Base-by-base conservation (phyloP, 768 basidiomycete species). In the Podaxis mareebaensis region DNA sequence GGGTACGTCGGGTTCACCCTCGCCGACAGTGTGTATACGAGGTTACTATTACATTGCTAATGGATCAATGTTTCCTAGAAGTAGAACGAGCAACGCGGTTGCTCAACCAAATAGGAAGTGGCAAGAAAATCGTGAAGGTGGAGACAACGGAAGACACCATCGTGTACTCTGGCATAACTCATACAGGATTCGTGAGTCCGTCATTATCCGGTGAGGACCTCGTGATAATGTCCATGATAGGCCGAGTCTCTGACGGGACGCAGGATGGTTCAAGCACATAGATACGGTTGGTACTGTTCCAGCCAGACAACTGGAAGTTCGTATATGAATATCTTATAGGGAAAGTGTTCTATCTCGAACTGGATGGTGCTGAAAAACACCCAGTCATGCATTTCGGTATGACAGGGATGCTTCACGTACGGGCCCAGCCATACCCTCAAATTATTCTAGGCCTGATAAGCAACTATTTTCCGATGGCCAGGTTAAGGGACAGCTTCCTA, bases 341-440 rank as follows among this genome's bases (percentile, higher is more conserved):
- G 58, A 85, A 90, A 72, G 77, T 83, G n/a, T 87, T 89, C 64
- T 93, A 88, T 67, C 71, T 93, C 11, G 79, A 81, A 49, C 78
- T 93, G 2, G 81, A 84, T 33, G 89, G 89, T 6, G 64, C 75
- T 13, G 90, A 89, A 0, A 79, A 78, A 68, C 71, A 83, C 65
- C 91, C 91, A 3, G 87, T 92, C 2, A 74, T 92, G 53, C 91
- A 93, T 70, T 91, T 93, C 67, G 92, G 91, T 2, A 93, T 93
- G 92, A 92, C 91, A 1, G 91, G 91, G n/a, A 89, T 86, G 85
- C 77, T 93, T 38, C 87, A 89, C 76, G 88, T 65, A 62, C 3
- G 53, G 17, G 26, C 39, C n/a, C 13, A 85, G 57, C 44, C 33
- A 44, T 38, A 33, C 53, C 6, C 17, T 49, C 2, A 10, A 52